Conservation (phyloP, 352 stramenopile species). For the Globisporangium orthogonon region DNA sequence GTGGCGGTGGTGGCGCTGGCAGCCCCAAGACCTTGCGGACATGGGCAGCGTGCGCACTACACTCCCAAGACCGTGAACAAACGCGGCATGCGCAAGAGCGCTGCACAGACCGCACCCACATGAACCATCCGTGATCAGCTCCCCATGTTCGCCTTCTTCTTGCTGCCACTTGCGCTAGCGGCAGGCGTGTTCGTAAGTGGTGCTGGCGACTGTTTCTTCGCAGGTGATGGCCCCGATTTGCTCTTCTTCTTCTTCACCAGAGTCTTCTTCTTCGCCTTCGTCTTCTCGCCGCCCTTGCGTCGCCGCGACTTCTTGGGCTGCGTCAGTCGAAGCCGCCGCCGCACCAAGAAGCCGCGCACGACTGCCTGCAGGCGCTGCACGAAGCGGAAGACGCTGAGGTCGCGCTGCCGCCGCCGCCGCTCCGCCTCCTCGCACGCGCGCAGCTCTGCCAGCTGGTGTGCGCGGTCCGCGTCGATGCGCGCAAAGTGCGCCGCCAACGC, state of each 20-base stretch:
- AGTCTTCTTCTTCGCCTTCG: slow-evolving; percentile 19
- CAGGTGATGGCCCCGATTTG: neutral
- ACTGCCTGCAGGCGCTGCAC: slow-evolving; percentile 48
- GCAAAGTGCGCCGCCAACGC: slow-evolving; percentile 35
- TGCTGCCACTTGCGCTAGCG: no score
- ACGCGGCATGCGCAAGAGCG: no score
- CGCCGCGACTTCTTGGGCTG: slow-evolving; percentile 14
- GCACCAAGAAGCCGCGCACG: slow-evolving; percentile 53
- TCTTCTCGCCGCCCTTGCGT: slow-evolving; percentile 17
- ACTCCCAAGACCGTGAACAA: no score
- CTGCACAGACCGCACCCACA: no score
- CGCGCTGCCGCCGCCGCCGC: slow-evolving; percentile 20
- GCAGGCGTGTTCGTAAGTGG: no score
- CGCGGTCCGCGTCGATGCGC: slow-evolving; percentile 49
- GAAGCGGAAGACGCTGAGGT: slow-evolving; percentile 45
- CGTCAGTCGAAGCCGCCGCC: slow-evolving; percentile 25
- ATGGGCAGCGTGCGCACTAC: no score
- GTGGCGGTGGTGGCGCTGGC: no score
- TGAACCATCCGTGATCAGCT: no score
- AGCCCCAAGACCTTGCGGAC: no score
- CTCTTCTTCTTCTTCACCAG: neutral
- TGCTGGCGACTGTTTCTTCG: no score
- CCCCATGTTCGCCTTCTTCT: no score
- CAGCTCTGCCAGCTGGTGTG: slow-evolving; percentile 44
- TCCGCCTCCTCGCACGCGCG: slow-evolving; percentile 25